Evolutionary conservation across 805 yeast genomes (phyloP).

Genomic region (Saccharomycopsis synnaedendra): DNA sequence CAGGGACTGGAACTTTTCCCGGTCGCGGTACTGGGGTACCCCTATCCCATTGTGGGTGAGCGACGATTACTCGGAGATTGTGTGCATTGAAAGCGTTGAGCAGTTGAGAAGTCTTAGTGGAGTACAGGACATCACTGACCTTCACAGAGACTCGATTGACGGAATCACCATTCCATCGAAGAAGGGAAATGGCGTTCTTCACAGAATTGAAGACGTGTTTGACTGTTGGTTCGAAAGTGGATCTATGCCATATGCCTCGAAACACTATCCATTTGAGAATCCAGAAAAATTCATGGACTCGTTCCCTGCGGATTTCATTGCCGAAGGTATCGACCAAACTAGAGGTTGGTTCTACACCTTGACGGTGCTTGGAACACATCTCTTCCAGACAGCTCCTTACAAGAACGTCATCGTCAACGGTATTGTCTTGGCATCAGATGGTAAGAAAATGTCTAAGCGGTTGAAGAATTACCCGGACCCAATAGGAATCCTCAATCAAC

Average conservation of each 20-base stretch:
- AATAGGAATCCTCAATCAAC: conserved; percentile 60
- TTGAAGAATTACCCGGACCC: conserved; percentile 98
- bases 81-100: conserved; percentile 84
- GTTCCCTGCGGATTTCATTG: conserved; percentile 95
- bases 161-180: conserved; percentile 86
- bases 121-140: conserved; percentile 65
- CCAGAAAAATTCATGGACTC: conserved; percentile 55
- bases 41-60: conserved; percentile 97
- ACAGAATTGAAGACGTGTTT: conserved; percentile 92
- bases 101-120: conserved; percentile 85
- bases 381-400: conserved; percentile 88
- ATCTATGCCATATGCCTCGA: conserved; percentile 96
- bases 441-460: conserved; percentile 98
- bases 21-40: conserved; percentile 99
- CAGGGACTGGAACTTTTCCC: conserved; percentile 97
- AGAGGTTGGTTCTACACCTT: conserved; percentile 99
- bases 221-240: conserved; percentile 99
- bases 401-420: conserved; percentile 93
- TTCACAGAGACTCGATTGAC: conserved; percentile 92
- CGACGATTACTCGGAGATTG: conserved; percentile 85
- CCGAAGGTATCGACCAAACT: conserved; percentile 98
- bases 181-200: conserved; percentile 77
- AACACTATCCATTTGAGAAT: conserved; percentile 93
- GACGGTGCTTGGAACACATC: conserved; percentile 89
- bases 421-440: conserved; percentile 94